Evolutionary conservation across 805 yeast genomes (phyloP), one percentile per base, ranked within the genome.

Genomic region (Candida gorgasii): DNA sequence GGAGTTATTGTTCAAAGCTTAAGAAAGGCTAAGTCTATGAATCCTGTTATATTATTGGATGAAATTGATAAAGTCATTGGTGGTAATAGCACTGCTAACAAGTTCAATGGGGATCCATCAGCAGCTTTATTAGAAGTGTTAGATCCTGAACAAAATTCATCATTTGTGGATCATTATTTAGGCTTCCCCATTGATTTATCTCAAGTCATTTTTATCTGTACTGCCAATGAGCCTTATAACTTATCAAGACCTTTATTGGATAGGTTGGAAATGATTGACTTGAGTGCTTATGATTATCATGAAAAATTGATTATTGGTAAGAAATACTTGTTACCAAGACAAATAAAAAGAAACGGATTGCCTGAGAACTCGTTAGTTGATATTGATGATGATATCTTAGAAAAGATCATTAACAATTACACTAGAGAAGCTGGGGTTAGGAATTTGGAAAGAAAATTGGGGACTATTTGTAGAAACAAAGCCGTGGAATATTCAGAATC

Each of bases 341-440:
- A 89, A 58, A 66, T 81, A 26, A 63, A 66, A 40, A 71, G 83
- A 39, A 86, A 85, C 53, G 95, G 95, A 1, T 67, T 89, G 29
- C 70, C 71, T 1, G 54, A 51, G 3, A 23, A 28, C 3, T 63
- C 67, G 2, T 65, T 72, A 29, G 73, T 86, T 5, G 44, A 51
- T 4, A 60, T 88, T 4, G 67, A 67, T 13, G 75, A 76, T 16
- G 72, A 72, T 0, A 82, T 84, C 1, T 71, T 89, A 70, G 64
- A 76, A 52, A 73, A 75, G 37, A 66, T 89, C 36, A 84, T 88
- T 18, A 67, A 79, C 2, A 77, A 75, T 48, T 89, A 88, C 57
- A 85, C 95, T 0, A 70, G 90, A 41, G 97, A 89, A 60, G 79
- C 95, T 0, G 97, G 97, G 3, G 95, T 89, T 14, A 75, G 97